A percentile compares a stretch with the other conserved stretches of the same genome.
Evolutionary conservation across 805 yeast genomes (phyloP).

Genomic region (Starmera quercuum): DNA sequence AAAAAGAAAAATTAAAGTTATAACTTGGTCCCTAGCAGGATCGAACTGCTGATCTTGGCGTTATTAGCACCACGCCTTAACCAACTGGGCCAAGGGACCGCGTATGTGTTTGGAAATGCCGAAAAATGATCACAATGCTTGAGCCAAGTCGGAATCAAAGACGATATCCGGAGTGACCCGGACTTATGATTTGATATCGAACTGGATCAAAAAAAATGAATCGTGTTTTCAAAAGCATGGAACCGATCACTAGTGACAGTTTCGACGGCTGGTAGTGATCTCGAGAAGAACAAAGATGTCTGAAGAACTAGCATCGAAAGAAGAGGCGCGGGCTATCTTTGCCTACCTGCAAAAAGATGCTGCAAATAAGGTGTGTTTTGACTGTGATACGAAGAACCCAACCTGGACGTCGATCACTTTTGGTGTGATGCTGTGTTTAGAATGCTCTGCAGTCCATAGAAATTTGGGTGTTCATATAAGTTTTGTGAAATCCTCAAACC

Average conservation of each 20-base stretch:
- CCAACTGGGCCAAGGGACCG: no score
- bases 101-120: no score
- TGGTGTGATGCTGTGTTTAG: slow-evolving; percentile 86
- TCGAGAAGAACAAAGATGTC: no score
- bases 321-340: slow-evolving; percentile 17
- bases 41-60: slow-evolving; percentile 45
- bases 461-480: slow-evolving; percentile 94
- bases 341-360: slow-evolving; percentile 35
- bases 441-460: slow-evolving; percentile 93
- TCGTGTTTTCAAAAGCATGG: background rate
- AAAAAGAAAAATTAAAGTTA: no score
- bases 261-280: background rate
- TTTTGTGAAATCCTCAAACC: slow-evolving; percentile 84
- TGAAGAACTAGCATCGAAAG: slow-evolving; percentile 12
- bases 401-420: slow-evolving; percentile 98
- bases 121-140: no score
- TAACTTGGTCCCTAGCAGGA: slow-evolving; percentile 19
- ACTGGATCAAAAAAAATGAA: no score
- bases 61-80: slow-evolving; percentile 44
- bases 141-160: no score
- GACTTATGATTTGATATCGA: no score
- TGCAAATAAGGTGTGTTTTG: slow-evolving; percentile 85
- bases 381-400: slow-evolving; percentile 89
- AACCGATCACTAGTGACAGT: background rate
- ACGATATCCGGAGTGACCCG: no score